Conservation (phyloP, 2,329 filamentous ascomycete genomes). For the Stagonosporopsis vannaccii region DNA sequence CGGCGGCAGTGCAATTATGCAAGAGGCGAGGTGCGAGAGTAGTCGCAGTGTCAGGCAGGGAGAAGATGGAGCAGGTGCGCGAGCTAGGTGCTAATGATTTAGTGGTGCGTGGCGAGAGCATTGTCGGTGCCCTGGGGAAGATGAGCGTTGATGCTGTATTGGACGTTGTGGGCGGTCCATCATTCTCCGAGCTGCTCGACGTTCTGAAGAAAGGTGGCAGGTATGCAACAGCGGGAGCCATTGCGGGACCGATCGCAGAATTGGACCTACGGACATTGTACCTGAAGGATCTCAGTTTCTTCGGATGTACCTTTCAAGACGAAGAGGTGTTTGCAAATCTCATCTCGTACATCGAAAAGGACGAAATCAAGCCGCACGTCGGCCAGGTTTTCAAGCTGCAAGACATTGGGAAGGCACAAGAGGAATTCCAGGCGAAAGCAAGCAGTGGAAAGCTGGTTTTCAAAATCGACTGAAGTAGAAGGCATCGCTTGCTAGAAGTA, state of each 20-base stretch:
- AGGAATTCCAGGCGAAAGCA: constrained; percentile 14
- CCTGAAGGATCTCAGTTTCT: constrained; percentile 22
- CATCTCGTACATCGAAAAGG: constrained; percentile 19
- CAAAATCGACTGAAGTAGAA: not conserved
- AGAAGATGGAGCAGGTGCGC: constrained; percentile 6
- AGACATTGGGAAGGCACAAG: constrained; percentile 19
- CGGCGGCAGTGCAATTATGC: constrained; percentile 21
- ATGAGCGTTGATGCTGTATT: constrained; percentile 14
- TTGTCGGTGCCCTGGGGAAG: constrained; percentile 8
- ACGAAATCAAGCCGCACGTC: constrained; percentile 18
- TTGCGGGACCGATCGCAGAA: constrained; percentile 20
- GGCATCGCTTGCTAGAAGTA: not conserved
- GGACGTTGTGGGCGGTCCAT: constrained; percentile 18
- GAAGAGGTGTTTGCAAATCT: constrained; percentile 19
- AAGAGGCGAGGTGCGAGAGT: constrained; percentile 16
- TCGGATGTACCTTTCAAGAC: constrained; percentile 22
- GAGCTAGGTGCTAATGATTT: constrained; percentile 15
- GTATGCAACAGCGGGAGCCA: constrained; percentile 20
- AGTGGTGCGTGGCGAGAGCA: constrained; percentile 3
- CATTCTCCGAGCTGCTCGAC: constrained; percentile 15
- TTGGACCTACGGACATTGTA: constrained; percentile 20
- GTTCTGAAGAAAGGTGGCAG: constrained; percentile 20
- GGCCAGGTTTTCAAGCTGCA: constrained; percentile 15
- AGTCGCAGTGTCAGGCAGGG: constrained; percentile 10
- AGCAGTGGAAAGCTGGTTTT: constrained; percentile 17